Percentiles rank a stretch among this genome's conserved stretches.
Evolutionary conservation across 129 eudicot species (phyloP).

Genomic region (Kitagawia praeruptora): DNA sequence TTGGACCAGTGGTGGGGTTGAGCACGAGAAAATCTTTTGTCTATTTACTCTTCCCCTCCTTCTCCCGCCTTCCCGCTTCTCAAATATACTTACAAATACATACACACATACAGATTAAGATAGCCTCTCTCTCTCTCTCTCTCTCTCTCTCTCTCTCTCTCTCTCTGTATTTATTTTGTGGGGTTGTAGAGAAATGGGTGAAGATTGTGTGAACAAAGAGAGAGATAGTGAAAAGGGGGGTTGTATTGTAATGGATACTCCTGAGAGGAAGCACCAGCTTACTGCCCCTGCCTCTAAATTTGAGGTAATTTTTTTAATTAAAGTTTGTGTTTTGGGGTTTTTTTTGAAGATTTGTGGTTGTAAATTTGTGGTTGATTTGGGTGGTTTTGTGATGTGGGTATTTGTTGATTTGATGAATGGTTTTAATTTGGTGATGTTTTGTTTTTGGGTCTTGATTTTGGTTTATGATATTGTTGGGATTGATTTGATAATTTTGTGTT

Average conservation of each 20-base stretch:
- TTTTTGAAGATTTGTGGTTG: slow-evolving; percentile 11
- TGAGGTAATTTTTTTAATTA: slow-evolving; percentile 22
- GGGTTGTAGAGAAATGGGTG: neutral
- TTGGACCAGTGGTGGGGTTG: slow-evolving; percentile 9
- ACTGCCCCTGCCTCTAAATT: slow-evolving; percentile 30
- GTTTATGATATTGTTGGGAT: neutral
- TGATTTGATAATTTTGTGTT: slow-evolving; percentile 1
- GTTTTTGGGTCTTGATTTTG: slow-evolving; percentile 4
- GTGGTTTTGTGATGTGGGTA: slow-evolving; percentile 6
- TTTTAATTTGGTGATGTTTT: neutral
- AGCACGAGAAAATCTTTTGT: slow-evolving; percentile 5
- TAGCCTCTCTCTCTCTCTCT: too few species aligned
- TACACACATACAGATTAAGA: too few species aligned
- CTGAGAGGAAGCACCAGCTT: slow-evolving; percentile 31
- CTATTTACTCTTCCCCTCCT: neutral
- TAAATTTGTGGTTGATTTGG: slow-evolving; percentile 9
- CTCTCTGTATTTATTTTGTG: neutral
- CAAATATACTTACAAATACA: neutral
- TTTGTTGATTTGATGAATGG: slow-evolving; percentile 11
- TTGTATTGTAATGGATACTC: slow-evolving; percentile 39
- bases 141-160: neutral
- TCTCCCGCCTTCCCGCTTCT: slow-evolving; percentile 5
- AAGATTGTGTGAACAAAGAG: slow-evolving; percentile 14
- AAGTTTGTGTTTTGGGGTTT: slow-evolving; percentile 8
- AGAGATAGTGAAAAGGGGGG: slow-evolving; percentile 17